Percentiles rank a stretch among this genome's conserved stretches.
phyloP scores from a whole-genome alignment of 495 filamentous ascomycete species.

The Chaetomidium leptoderma region DNA sequence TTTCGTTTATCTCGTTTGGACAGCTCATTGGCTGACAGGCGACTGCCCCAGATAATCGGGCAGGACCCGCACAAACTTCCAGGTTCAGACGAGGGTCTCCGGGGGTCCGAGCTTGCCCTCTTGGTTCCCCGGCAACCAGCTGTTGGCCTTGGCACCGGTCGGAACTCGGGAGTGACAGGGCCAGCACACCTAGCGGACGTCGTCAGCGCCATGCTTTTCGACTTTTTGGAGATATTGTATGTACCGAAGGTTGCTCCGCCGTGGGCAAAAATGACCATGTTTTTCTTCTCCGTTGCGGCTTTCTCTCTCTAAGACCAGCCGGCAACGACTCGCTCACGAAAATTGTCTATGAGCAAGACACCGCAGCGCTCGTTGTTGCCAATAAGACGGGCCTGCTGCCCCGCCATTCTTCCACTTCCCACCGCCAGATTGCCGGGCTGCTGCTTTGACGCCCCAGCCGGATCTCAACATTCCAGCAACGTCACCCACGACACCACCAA shows the following conservation, averaged over 20 bases:
- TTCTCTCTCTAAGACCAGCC: not conserved
- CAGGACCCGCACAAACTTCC: not conserved
- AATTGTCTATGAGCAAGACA: not conserved
- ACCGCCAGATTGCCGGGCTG: not conserved
- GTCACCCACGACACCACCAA: not conserved
- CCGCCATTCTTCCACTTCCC: constrained; percentile 14
- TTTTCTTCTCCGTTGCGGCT: not conserved
- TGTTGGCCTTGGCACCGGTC: constrained; percentile 10
- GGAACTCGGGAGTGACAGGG: not conserved
- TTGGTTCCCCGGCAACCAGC: constrained; percentile 15
- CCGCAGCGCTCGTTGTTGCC: no score
- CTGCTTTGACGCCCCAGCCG: not conserved
- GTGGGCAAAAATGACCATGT: not conserved
- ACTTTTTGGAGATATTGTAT: not conserved
- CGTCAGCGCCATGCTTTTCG: not conserved
- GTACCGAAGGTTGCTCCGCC: not conserved
- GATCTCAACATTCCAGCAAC: constrained; percentile 7
- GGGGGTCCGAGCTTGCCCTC: not conserved
- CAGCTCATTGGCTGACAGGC: not conserved
- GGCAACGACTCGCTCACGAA: not conserved
- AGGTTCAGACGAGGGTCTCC: not conserved
- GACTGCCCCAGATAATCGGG: not conserved
- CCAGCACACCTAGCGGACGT: constrained; percentile 2
- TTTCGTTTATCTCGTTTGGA: not conserved
- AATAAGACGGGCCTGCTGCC: constrained; percentile 1